These are phyloP conservation scores for Apiospora pterosperma DNA, from an alignment of 2,329 filamentous ascomycete species.

Conservation along the genomic window DNA sequence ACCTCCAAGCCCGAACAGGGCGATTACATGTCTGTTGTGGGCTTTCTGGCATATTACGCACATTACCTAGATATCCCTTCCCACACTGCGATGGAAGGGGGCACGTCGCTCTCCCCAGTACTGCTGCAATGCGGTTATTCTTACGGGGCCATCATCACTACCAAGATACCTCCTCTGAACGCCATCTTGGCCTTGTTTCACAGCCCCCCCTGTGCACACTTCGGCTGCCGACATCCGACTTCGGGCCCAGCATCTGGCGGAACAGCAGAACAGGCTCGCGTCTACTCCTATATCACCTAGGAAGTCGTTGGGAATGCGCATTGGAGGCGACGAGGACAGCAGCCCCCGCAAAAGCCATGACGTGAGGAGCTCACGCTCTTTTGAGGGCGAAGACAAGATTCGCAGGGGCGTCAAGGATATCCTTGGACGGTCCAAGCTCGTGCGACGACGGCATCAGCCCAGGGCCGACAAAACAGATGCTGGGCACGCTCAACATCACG, in stretches of 20 bases:
- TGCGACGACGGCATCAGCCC: slow-evolving; percentile 12
- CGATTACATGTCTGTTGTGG: slow-evolving; percentile 82
- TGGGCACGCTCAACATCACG: slow-evolving; percentile 11
- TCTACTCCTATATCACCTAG: slow-evolving; percentile 27
- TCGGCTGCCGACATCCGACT: slow-evolving; percentile 66
- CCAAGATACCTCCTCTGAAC: slow-evolving; percentile 62
- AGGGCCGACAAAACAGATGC: neutral
- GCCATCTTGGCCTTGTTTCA: slow-evolving; percentile 59
- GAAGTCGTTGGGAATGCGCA: slow-evolving; percentile 38
- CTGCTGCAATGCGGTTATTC: slow-evolving; percentile 79
- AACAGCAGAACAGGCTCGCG: slow-evolving; percentile 53
- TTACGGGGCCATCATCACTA: slow-evolving; percentile 82
- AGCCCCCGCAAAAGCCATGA: slow-evolving; percentile 36
- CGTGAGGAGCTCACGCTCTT: slow-evolving; percentile 31
- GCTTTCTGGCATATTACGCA: slow-evolving; percentile 74
- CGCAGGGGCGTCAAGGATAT: slow-evolving; percentile 46
- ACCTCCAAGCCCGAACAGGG: slow-evolving; percentile 74
- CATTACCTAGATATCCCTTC: slow-evolving; percentile 48
- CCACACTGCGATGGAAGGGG: neutral
- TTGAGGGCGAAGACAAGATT: slow-evolving; percentile 46
- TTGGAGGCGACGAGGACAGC: slow-evolving; percentile 46
- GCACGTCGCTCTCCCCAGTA: slow-evolving; percentile 22
- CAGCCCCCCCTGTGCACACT: slow-evolving; percentile 47
- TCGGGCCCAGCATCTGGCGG: slow-evolving; percentile 65
- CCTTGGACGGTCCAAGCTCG: slow-evolving; percentile 36